Evolutionary conservation across 805 yeast species (phyloP).

Genomic region (Kluyveromyces nonfermentans): DNA sequence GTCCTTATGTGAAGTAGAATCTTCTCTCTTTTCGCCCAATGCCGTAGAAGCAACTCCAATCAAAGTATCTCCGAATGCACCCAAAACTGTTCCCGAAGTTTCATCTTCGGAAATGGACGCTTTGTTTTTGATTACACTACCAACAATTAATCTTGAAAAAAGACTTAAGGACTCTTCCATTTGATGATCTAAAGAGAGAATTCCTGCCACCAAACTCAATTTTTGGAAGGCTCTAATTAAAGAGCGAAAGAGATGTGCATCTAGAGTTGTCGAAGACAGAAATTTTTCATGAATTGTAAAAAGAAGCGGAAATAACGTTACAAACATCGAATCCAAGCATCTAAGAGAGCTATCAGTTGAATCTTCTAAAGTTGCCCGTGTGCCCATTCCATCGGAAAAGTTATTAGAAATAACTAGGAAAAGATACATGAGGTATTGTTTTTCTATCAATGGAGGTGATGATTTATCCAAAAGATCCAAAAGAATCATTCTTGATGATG

Average conservation of each 20-base stretch:
- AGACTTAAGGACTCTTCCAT: slow-evolving; percentile 49
- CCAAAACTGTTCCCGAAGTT: slow-evolving; percentile 8
- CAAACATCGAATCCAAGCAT: slow-evolving; percentile 20
- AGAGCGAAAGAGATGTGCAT: slow-evolving; percentile 57
- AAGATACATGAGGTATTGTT: slow-evolving; percentile 51
- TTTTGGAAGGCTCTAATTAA: slow-evolving; percentile 69
- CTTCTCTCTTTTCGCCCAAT: background rate
- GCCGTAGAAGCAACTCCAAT: slow-evolving; percentile 8
- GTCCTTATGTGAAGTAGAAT: background rate
- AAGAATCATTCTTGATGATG: slow-evolving; percentile 44
- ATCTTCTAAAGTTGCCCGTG: slow-evolving; percentile 38
- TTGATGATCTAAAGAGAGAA: slow-evolving; percentile 45
- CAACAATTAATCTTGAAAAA: slow-evolving; percentile 39
- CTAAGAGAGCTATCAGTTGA: slow-evolving; percentile 9
- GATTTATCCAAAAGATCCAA: slow-evolving; percentile 73
- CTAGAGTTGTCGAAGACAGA: slow-evolving; percentile 53
- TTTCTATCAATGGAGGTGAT: slow-evolving; percentile 64
- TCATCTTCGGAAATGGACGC: slow-evolving; percentile 40
- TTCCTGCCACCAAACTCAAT: slow-evolving; percentile 73
- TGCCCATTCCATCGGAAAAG: slow-evolving; percentile 62
- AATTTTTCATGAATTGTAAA: slow-evolving; percentile 40
- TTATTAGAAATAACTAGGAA: slow-evolving; percentile 43
- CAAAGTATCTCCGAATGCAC: slow-evolving; percentile 17
- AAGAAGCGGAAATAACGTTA: slow-evolving; percentile 32
- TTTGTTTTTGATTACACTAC: slow-evolving; percentile 36